Conservation (phyloP, 176 grass and related monocot genomes). For the Thalia dealbata region DNA sequence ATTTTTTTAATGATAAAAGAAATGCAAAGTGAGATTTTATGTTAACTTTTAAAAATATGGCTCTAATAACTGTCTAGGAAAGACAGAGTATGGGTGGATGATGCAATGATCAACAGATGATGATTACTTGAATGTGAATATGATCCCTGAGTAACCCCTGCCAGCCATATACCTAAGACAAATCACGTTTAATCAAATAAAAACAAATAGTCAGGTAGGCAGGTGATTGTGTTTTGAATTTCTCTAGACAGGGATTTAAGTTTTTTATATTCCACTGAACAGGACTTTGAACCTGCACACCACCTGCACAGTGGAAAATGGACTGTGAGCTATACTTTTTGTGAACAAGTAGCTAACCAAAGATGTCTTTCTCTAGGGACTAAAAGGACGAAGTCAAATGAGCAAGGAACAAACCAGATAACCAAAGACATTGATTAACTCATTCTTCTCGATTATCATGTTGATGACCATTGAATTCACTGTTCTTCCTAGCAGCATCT, state of each 20-base stretch:
- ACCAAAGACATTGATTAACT: neutral
- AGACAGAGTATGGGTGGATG: neutral
- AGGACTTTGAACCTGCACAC: constrained; percentile 31
- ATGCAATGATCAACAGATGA: neutral
- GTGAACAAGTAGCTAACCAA: constrained; percentile 10
- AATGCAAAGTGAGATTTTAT: neutral
- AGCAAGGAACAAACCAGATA: constrained; percentile 1
- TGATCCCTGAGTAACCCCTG: neutral
- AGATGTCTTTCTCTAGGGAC: neutral
- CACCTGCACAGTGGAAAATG: constrained; percentile 33
- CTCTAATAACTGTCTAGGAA: neutral
- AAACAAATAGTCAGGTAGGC: constrained; percentile 7
- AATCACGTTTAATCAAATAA: neutral
- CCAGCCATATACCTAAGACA: neutral
- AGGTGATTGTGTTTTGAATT: neutral
- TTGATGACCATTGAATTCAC: neutral
- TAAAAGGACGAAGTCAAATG: neutral
- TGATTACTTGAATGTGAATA: neutral
- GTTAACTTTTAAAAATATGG: neutral
- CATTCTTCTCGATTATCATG: constrained; percentile 6
- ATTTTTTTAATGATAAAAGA: too few relatives aligned
- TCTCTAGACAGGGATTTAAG: constrained; percentile 9
- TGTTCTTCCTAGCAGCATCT: constrained; percentile 14
- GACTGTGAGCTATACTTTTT: constrained; percentile 21
- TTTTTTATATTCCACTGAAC: constrained; percentile 22